Evolutionary conservation across 306 rosid species (phyloP).

Genomic region (Prunus campanulata): DNA sequence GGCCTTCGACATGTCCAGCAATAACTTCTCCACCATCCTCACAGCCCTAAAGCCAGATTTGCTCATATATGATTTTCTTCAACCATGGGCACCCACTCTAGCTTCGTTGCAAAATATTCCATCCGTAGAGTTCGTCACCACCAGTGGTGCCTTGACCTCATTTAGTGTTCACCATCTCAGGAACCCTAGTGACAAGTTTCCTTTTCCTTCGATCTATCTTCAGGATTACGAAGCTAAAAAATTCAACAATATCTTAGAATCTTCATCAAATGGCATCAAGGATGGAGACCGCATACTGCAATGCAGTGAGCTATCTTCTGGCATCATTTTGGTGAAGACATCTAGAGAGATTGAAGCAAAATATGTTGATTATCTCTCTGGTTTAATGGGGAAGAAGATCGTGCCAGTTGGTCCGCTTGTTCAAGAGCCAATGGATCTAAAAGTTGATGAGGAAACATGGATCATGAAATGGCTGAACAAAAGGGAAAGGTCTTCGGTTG

Average conservation of each 20-base stretch:
- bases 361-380: constrained; percentile 18
- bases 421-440: background rate
- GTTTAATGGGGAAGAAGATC: constrained; percentile 6
- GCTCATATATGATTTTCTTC: constrained; percentile 33
- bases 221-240: background rate
- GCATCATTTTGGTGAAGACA: background rate
- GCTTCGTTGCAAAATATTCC: constrained; percentile 27
- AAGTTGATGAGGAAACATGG: constrained; percentile 2
- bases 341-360: constrained; percentile 23
- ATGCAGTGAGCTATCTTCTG: constrained; percentile 1
- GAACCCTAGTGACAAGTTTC: background rate
- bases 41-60: constrained; percentile 17
- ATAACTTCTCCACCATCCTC: constrained; percentile 14
- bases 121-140: constrained; percentile 8
- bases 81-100: constrained; percentile 26
- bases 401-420: constrained; percentile 25
- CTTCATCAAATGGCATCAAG: background rate
- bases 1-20: constrained; percentile 29
- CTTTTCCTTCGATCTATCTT: constrained; percentile 1
- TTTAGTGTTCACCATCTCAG: background rate
- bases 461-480: constrained; percentile 13
- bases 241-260: background rate
- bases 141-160: background rate
- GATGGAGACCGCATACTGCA: background rate
- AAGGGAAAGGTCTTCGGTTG: constrained; percentile 16